Evolutionary conservation across 306 rosid genomes (phyloP), one percentile per base, ranked within the genome.

Genomic region (Leucaena leucocephala): DNA sequence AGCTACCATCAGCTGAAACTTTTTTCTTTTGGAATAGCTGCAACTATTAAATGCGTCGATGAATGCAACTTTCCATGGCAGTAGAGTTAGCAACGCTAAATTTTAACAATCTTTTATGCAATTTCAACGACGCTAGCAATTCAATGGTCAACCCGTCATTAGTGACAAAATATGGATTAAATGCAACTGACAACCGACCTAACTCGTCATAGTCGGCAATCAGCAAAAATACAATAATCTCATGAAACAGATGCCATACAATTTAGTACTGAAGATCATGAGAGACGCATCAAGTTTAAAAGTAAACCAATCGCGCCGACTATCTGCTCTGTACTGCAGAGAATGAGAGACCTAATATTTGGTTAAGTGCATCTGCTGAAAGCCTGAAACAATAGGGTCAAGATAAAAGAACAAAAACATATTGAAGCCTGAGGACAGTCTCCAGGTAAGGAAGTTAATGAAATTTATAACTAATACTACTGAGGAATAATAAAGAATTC

Each of bases 401-500:
- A 46, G 22, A 27, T 6, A 6, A 48, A 45, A 27, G 6, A 44
- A 69, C 58, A 69, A 69, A 44, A 27, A 45, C 13, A 69, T 44
- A 69, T 69, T 52, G 49, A 69, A 69, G 57, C 39, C 57, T 22
- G 36, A 68, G 73, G n/a, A 44, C 19, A 12, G 39, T 69, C 39
- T 10, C 48, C 36, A 5, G 5, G 43, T 8, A 68, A 21, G 17
- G 72, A 42, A 42, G 46, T 48, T 21, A n/a, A 43, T 42, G 49
- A 40, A 21, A 63, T 39, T 58, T 16, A 55, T 38, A 44, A 49
- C 12, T 57, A 70, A 59, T 45, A 40, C 50, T n/a, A 57, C 36
- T 15, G 19, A 33, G 61, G 59, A 70, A 61, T 46, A 58, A 46
- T 57, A 44, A 46, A 61, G 77, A 34, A 71, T 16, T 62, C 78